A percentile compares a stretch with the other conserved stretches of the same genome.
These are phyloP conservation scores for Pestalotiopsis fici DNA, from an alignment of 2,329 filamentous ascomycete species.

Conservation along the genomic window DNA sequence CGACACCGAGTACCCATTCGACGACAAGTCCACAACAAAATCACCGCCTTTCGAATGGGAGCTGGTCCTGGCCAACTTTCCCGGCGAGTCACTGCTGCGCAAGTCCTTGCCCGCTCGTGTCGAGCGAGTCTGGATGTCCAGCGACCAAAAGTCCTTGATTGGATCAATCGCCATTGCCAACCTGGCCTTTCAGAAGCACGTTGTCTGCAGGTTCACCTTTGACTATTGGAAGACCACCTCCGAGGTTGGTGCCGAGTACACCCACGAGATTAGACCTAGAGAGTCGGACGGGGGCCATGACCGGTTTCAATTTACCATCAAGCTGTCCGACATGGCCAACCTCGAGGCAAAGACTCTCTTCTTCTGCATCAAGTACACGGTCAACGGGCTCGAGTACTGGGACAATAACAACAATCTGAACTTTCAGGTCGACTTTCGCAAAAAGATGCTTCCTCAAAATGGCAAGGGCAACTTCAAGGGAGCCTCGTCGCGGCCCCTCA, in stretches of 20 bases:
- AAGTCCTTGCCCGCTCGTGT: constrained; percentile 71
- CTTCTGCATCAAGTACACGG: constrained; percentile 86
- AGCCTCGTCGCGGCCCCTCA: constrained; percentile 49
- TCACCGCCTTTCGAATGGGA: constrained; percentile 78
- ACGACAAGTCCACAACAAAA: constrained; percentile 42
- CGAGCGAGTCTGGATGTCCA: constrained; percentile 83
- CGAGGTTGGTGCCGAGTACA: constrained; percentile 87
- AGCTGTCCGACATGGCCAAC: constrained; percentile 86
- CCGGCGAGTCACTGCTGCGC: constrained; percentile 63
- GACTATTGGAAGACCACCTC: constrained; percentile 99
- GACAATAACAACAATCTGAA: constrained; percentile 89
- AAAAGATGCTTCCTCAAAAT: constrained; percentile 68
- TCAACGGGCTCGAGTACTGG: constrained; percentile 87
- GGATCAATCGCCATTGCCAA: constrained; percentile 86
- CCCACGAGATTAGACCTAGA: constrained; percentile 72
- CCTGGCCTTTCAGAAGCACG: constrained; percentile 82
- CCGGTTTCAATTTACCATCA: constrained; percentile 92
- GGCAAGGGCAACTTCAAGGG: constrained; percentile 56
- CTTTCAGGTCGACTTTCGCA: constrained; percentile 91
- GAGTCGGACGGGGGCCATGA: constrained; percentile 72
- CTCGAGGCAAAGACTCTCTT: constrained; percentile 91
- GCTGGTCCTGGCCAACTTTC: constrained; percentile 82
- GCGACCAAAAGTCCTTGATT: constrained; percentile 83
- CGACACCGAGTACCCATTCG: constrained; percentile 88
- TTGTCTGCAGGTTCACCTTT: constrained; percentile 91